Base-by-base conservation (phyloP, 257 asterid species). In the Solanum chaucha region DNA sequence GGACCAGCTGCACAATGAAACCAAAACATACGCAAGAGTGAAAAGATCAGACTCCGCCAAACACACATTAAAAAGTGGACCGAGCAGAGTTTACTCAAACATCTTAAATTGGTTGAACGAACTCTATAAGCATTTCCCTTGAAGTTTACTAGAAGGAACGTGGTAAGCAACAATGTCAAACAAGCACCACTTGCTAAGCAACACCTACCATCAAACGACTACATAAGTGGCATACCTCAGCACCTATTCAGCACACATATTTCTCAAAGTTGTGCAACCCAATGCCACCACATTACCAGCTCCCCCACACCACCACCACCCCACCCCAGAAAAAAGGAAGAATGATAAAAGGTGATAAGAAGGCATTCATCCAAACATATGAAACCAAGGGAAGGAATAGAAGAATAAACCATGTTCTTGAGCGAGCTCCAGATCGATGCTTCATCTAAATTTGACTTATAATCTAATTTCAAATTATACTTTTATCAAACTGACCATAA, bases 1-100 rank as follows among this genome's bases (percentile, higher is more conserved):
- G 97, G 99, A 86, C 99, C 99, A 85, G 89, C 99, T 96, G 95
- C 93, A 90, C 17, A 89, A 55, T 67, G 73, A 72, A 88, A 82
- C 84, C 86, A 4, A 73, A 24, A 30, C 22, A 86, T 58, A 70
- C 44, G 34, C 7, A 48, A 30, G 20, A 22, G 48, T 15, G 55
- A 10, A 34, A 41, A 22, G 15, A 48, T 14, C 34, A 86, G 73
- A 71, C 34, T 3, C 41, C 1, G 41, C 6, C 65, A 17, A 46
- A 80, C 59, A 80, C 28, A 9, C 41, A 78, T 15, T 14, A 26
- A 24, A 19, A 34, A 13, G 20, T 46, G 34, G 41, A 46, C 67
- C 10, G 1, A 35, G 67, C 9, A 28, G 67, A 80, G 26, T 2
- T 13, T 46, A 80, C 35, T 80, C 40, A 80, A 80, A 80, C 85